Base-by-base conservation (phyloP, 768 basidiomycete species). In the Infundibulicybe gibba region DNA sequence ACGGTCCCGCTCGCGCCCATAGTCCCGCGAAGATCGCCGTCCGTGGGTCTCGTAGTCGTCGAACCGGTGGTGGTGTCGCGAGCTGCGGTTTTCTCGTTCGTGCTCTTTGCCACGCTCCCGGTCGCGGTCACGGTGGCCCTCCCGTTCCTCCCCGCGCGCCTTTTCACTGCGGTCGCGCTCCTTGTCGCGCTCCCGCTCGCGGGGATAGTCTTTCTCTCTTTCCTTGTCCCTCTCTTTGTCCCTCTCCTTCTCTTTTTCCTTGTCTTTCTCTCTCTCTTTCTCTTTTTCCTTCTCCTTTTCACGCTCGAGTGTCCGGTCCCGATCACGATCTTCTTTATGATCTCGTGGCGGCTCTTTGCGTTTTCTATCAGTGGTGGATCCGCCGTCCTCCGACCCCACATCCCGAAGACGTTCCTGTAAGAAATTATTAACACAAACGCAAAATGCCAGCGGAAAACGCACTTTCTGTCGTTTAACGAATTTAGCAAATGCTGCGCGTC, bases 401-500 rank as follows among this genome's bases (percentile, higher is more conserved):
- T 85, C 83, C 17, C 87, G 80, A 47, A 91, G 67, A 41, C 90
- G 85, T 63, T 94, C 92, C 85, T 90, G 54, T 34, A 25, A 31
- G 32, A 35, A 21, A 19, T 44, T 19, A 31, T 48, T 44, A 41
- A 16, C 41, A 43, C 15, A 32, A 6, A 40, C n/a, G 13, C 15
- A 16, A 5, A 13, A 15, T 35, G 19, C 40, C 10, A 31, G 16
- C 20, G 61, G 30, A 20, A 33, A 47, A 49, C 64, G 30, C 42
- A 89, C 92, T 78, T 93, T 97, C 61, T 97, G 93, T 48, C 95
- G 71, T 63, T 88, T 90, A 43, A 94, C 74, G 61, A 84, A 95
- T 67, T 94, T 98, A 14, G 78, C 67, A 62, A 92, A 98, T 1
- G 94, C 94, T 4, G 78, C 74, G 25, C 82, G 81, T 38, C 92